phyloP scores from a whole-genome alignment of 2,329 filamentous ascomycete genomes.

The Fusarium robinianum region DNA sequence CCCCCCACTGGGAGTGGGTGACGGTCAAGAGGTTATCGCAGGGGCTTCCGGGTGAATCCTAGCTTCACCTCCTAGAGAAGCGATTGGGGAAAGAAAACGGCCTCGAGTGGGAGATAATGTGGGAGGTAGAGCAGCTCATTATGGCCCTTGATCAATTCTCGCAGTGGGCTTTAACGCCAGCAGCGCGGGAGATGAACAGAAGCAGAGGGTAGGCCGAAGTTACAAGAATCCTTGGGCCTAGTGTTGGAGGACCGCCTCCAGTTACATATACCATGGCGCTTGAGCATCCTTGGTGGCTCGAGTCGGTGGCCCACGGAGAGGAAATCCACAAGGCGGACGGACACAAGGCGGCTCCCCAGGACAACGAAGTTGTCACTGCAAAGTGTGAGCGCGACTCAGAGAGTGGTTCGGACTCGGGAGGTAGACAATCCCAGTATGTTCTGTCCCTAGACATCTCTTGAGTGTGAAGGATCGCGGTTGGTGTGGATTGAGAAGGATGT shows the following conservation, averaged over 20 bases:
- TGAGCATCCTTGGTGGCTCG: slow-evolving; percentile 4
- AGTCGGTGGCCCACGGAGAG: not conserved
- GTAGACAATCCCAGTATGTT: no score
- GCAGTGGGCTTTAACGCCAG: no score
- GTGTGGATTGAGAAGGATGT: slow-evolving; percentile 15
- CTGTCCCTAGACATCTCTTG: no score
- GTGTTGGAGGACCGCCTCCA: no score
- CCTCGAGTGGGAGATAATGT: not conserved
- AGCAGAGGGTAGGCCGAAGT: slow-evolving; percentile 1
- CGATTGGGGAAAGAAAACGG: slow-evolving; percentile 1
- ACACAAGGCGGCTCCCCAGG: no score
- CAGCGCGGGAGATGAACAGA: slow-evolving; percentile 1
- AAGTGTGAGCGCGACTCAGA: no score
- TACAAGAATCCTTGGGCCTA: not conserved
- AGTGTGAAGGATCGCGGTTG: slow-evolving; percentile 19
- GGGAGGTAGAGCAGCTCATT: slow-evolving; percentile 3
- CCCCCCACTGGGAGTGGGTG: slow-evolving; percentile 5
- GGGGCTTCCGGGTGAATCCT: not conserved
- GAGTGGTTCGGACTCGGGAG: no score
- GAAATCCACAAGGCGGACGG: not conserved
- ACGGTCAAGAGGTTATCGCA: slow-evolving; percentile 4
- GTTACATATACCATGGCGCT: slow-evolving; percentile 1
- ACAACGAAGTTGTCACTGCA: no score
- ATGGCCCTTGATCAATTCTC: not conserved
- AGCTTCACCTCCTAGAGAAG: slow-evolving; percentile 1